Percentiles rank a stretch among this genome's conserved stretches.
These are phyloP conservation scores for Parietichytrium sp. DNA, from an alignment of 108 stramenopile genomes.

Conservation along the genomic window DNA sequence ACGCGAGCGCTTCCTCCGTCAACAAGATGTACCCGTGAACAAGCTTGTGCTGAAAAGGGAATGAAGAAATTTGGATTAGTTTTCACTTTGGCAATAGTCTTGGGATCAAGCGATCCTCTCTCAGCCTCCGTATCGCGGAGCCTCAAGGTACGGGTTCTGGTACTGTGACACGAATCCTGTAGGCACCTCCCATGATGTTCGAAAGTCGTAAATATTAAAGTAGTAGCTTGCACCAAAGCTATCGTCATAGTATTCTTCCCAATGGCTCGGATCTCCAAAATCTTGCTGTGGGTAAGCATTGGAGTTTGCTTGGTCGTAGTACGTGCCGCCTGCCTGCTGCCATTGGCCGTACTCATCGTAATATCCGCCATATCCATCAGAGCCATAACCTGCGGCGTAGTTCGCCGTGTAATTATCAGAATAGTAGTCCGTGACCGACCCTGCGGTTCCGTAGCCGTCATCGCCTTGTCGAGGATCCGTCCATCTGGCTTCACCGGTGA, in stretches of 20 bases:
- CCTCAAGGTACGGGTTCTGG: not conserved
- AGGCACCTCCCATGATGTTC: constrained; percentile 45
- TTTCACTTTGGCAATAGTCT: too few species aligned
- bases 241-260: constrained; percentile 51
- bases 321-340: too few species aligned
- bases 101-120: too few species aligned
- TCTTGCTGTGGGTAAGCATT: not conserved
- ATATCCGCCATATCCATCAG: not conserved
- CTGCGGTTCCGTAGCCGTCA: constrained; percentile 19
- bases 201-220: constrained; percentile 45
- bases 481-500: constrained; percentile 56
- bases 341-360: not conserved
- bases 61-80: too few species aligned
- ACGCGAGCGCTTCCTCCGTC: too few species aligned
- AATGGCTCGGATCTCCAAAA: constrained; percentile 9
- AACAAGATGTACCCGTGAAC: too few species aligned
- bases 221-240: constrained; percentile 44
- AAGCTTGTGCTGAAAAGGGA: too few species aligned
- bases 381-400: not conserved
- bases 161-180: constrained; percentile 22
- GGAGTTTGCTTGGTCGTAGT: too few species aligned
- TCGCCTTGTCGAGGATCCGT: constrained; percentile 41
- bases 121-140: constrained; percentile 16
- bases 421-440: not conserved
- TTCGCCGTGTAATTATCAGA: constrained; percentile 36